A percentile compares a stretch with the other conserved stretches of the same genome.
phyloP scores from a whole-genome alignment of 768 basidiomycete genomes.

The Amanita subjunquillea region DNA sequence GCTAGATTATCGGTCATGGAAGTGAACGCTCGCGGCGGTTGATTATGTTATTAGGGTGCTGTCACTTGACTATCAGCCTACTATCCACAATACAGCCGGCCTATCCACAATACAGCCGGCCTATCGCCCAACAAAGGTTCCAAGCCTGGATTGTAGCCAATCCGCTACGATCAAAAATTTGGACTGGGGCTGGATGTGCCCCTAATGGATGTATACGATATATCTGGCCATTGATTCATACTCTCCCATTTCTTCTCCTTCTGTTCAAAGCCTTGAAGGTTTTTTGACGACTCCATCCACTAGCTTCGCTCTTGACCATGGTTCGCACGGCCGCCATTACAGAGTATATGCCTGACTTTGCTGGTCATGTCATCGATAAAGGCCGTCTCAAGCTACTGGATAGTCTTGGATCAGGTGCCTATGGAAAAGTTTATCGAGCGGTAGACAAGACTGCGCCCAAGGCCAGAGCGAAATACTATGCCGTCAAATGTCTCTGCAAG shows the following conservation, averaged over 20 bases:
- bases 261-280: conserved; percentile 3
- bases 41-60: background rate
- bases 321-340: conserved; percentile 24
- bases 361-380: conserved; percentile 40
- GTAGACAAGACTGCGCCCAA: conserved; percentile 34
- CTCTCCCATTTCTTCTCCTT: conserved; percentile 12
- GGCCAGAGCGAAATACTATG: conserved; percentile 36
- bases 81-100: too few relatives aligned
- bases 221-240: conserved; percentile 6
- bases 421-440: conserved; percentile 71
- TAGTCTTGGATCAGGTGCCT: conserved; percentile 64
- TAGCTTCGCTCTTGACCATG: conserved; percentile 21
- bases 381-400: conserved; percentile 53
- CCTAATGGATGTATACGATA: background rate
- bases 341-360: conserved; percentile 38
- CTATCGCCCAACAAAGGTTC: too few relatives aligned
- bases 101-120: too few relatives aligned
- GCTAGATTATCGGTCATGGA: conserved; percentile 66
- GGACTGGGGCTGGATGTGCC: background rate
- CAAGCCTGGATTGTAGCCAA: too few relatives aligned
- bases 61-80: too few relatives aligned
- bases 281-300: conserved; percentile 8
- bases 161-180: background rate
- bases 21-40: background rate
- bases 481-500: conserved; percentile 69